These are phyloP conservation scores for Ilyonectria destructans DNA, from an alignment of 2,329 filamentous ascomycete genomes.

Conservation along the genomic window DNA sequence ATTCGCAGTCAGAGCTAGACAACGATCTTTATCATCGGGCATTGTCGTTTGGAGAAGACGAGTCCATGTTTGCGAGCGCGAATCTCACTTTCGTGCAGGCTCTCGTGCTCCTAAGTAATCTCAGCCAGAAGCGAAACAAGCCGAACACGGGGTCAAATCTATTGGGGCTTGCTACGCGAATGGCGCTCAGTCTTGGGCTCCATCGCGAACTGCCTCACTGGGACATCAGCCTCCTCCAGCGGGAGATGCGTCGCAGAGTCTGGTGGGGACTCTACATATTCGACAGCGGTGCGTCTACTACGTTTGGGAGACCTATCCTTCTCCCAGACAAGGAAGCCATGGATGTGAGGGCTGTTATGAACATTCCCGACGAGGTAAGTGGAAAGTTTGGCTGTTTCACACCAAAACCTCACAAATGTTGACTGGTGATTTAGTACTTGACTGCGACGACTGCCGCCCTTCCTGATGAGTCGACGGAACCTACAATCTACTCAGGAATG, in stretches of 20 bases:
- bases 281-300: slow-evolving; percentile 63
- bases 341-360: slow-evolving; percentile 50
- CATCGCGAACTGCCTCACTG: slow-evolving; percentile 60
- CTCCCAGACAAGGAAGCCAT: slow-evolving; percentile 50
- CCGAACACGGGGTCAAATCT: slow-evolving; percentile 67
- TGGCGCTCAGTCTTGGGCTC: slow-evolving; percentile 64
- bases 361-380: slow-evolving; percentile 48
- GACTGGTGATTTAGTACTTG: slow-evolving; percentile 22
- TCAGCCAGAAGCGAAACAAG: slow-evolving; percentile 64
- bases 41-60: slow-evolving; percentile 47
- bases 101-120: slow-evolving; percentile 55
- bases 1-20: slow-evolving; percentile 47
- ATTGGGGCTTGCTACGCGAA: slow-evolving; percentile 63
- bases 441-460: slow-evolving; percentile 39
- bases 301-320: slow-evolving; percentile 56
- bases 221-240: slow-evolving; percentile 53
- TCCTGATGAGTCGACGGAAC: slow-evolving; percentile 42
- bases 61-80: slow-evolving; percentile 53
- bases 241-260: slow-evolving; percentile 59
- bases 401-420: neutral
- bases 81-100: slow-evolving; percentile 54
- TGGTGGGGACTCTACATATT: slow-evolving; percentile 64
- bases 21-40: slow-evolving; percentile 52
- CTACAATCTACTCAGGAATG: slow-evolving; percentile 51
- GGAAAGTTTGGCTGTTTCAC: neutral